A percentile compares a stretch with the other conserved stretches of the same genome.
These are phyloP conservation scores for Kwoniella sp. DNA, from an alignment of 768 basidiomycete species.

Conservation along the genomic window DNA sequence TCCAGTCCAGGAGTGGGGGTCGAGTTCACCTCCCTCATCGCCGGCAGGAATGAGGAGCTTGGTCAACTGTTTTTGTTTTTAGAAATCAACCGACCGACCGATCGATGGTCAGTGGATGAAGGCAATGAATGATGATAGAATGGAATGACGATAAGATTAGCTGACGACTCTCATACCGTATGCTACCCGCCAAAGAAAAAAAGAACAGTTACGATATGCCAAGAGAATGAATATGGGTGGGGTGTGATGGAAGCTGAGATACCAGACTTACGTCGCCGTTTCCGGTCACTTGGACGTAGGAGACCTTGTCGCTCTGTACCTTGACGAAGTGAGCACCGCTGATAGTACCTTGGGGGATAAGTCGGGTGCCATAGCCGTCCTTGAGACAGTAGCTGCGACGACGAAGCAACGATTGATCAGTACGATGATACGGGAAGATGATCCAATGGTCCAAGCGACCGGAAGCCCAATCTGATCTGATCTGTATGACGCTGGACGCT, in stretches of 20 bases:
- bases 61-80: conserved; percentile 44
- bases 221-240: neutral
- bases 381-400: conserved; percentile 52
- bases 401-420: neutral
- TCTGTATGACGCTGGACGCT: too few relatives aligned
- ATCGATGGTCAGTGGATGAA: neutral
- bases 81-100: neutral
- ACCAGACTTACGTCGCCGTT: conserved; percentile 39
- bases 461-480: neutral
- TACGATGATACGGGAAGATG: too few relatives aligned
- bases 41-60: conserved; percentile 56
- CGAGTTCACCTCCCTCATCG: conserved; percentile 59
- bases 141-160: conserved; percentile 5
- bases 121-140: neutral
- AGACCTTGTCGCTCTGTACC: conserved; percentile 53
- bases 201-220: neutral
- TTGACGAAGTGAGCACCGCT: conserved; percentile 58
- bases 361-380: conserved; percentile 57
- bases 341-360: conserved; percentile 57
- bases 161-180: neutral
- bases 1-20: conserved; percentile 55
- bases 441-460: too few relatives aligned
- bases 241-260: neutral
- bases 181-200: too few relatives aligned
- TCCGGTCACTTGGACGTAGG: conserved; percentile 57